These are phyloP conservation scores for Talaromyces adpressus DNA, from an alignment of 495 filamentous ascomycete genomes.

Conservation along the genomic window DNA sequence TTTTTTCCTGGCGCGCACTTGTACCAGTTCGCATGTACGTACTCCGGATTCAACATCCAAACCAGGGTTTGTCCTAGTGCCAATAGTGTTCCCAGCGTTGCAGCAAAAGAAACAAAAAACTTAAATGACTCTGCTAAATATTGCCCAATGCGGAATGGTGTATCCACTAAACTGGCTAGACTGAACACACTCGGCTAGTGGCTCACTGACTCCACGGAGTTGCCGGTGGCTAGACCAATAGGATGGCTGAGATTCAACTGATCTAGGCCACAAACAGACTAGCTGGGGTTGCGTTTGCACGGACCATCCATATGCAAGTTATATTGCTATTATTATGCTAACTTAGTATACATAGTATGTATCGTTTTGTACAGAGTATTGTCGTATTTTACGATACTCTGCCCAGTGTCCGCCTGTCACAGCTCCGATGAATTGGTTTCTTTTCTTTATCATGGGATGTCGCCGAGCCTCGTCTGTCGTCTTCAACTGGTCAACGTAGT, in stretches of 20 bases:
- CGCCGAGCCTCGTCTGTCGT: background rate
- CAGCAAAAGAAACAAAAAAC: background rate
- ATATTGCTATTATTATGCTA: background rate
- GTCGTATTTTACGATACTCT: background rate
- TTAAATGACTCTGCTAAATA: background rate
- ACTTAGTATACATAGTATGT: background rate
- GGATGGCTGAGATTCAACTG: background rate
- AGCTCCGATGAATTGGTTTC: background rate
- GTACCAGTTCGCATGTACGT: background rate
- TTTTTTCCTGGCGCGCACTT: background rate
- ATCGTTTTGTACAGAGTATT: background rate
- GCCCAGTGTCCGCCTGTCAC: background rate
- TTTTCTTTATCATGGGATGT: background rate
- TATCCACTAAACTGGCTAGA: background rate
- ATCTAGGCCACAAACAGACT: background rate
- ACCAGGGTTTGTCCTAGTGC: background rate
- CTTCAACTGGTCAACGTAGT: background rate
- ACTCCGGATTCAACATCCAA: background rate
- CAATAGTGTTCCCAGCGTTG: background rate
- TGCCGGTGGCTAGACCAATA: background rate
- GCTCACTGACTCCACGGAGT: background rate
- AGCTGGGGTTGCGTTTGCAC: background rate
- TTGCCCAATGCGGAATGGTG: background rate
- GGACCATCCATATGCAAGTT: background rate
- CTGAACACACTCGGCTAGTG: background rate